A percentile compares a stretch with the other conserved stretches of the same genome.
Conservation (phyloP, 2,329 filamentous ascomycete genomes). For the Colletotrichum falcatum region DNA sequence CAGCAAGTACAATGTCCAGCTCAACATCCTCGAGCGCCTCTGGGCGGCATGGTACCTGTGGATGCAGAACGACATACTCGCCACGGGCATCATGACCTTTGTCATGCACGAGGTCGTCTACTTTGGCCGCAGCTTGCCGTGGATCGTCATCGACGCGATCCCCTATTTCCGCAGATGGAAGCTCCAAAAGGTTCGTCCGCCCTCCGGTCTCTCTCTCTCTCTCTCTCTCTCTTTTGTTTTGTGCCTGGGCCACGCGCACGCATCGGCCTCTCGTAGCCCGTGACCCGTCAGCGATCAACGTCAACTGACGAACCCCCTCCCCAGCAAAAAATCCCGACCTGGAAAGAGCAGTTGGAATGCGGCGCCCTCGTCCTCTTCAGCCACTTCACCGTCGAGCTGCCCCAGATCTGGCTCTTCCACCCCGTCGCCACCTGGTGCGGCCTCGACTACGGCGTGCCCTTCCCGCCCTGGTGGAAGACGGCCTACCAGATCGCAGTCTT, state of each 20-base stretch:
- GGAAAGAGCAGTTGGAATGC: constrained; percentile 93
- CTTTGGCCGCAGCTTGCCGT: constrained; percentile 91
- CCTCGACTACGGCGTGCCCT: constrained; percentile 88
- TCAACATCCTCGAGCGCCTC: constrained; percentile 87
- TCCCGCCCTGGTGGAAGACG: constrained; percentile 87
- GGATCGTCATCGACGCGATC: constrained; percentile 90
- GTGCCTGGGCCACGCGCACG: too few relatives aligned
- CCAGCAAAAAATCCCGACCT: constrained; percentile 84
- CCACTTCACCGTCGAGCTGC: constrained; percentile 97
- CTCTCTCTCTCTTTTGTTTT: too few relatives aligned
- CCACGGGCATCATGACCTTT: constrained; percentile 98
- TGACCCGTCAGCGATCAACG: background rate
- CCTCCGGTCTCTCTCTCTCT: background rate
- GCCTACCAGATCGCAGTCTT: constrained; percentile 91
- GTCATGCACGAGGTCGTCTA: constrained; percentile 94
- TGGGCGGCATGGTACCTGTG: constrained; percentile 98
- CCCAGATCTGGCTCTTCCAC: constrained; percentile 99
- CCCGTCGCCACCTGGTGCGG: constrained; percentile 94
- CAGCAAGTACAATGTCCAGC: constrained; percentile 81
- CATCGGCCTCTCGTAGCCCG: too few relatives aligned
- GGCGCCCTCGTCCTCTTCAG: constrained; percentile 91
- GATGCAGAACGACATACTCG: constrained; percentile 97
- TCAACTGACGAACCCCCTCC: background rate
- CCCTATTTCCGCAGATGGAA: constrained; percentile 95
- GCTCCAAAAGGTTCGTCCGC: constrained; percentile 84